A percentile compares a stretch with the other conserved stretches of the same genome.
These are phyloP conservation scores for Chenopodium album DNA, from an alignment of 148 eudicot species.

Conservation along the genomic window DNA sequence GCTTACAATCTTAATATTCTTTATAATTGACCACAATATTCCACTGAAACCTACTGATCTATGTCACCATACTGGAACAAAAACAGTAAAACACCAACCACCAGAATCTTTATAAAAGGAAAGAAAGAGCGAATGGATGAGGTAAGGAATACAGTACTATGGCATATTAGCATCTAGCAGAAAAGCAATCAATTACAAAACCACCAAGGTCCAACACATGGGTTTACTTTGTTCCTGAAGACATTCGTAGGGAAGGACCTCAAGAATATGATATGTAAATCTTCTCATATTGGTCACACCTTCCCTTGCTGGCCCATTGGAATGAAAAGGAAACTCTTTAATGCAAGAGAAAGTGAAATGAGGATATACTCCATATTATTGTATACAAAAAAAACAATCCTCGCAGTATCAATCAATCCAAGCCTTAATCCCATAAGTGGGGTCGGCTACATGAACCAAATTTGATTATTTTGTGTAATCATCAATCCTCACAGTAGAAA, in stretches of 20 bases:
- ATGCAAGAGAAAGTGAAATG: neutral
- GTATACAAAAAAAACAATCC: no score
- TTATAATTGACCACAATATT: neutral
- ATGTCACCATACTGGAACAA: neutral
- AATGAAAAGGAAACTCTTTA: neutral
- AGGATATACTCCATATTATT: no score
- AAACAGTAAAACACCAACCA: neutral
- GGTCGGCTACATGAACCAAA: no score
- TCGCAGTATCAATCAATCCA: no score
- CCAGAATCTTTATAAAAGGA: neutral
- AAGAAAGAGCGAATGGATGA: neutral
- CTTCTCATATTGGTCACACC: neutral
- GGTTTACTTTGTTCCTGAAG: neutral
- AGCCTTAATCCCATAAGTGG: no score
- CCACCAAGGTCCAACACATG: neutral
- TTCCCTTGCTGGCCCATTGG: neutral
- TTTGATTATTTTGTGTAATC: no score
- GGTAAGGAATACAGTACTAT: neutral
- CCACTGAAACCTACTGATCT: neutral
- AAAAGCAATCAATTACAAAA: neutral
- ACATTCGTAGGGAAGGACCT: neutral
- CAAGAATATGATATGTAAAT: neutral
- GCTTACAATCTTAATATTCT: neutral
- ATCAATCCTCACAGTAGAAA: no score
- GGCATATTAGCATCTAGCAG: neutral